A percentile compares a stretch with the other conserved stretches of the same genome.
These are phyloP conservation scores for Agaricus bisporus DNA, from an alignment of 768 basidiomycete genomes.

Conservation along the genomic window DNA sequence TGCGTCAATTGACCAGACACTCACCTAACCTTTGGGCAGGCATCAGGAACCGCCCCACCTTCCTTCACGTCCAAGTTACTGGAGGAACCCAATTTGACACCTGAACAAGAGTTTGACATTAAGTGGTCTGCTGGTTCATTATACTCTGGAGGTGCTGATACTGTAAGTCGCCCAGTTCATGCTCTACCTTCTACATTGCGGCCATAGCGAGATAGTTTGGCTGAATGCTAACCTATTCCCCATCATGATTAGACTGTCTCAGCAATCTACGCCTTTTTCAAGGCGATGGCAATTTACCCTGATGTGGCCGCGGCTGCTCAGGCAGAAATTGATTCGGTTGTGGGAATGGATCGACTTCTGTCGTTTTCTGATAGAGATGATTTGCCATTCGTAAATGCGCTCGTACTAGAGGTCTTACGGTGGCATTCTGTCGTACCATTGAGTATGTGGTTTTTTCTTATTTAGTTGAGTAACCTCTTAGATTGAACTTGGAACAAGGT, in stretches of 20 bases:
- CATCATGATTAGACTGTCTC: conserved; percentile 28
- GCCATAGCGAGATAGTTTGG: neutral
- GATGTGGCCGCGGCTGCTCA: conserved; percentile 33
- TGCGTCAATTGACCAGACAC: neutral
- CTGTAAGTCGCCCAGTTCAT: conserved; percentile 17
- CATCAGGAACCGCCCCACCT: conserved; percentile 24
- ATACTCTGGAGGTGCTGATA: conserved; percentile 42
- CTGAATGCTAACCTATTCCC: neutral
- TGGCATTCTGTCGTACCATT: conserved; percentile 30
- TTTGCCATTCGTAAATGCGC: conserved; percentile 35
- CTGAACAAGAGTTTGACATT: conserved; percentile 29
- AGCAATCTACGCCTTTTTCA: conserved; percentile 31
- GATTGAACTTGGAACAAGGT: conserved; percentile 12
- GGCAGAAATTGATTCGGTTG: conserved; percentile 35
- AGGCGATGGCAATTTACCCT: conserved; percentile 33
- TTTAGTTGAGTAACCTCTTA: neutral
- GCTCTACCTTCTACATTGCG: neutral
- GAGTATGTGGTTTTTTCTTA: conserved; percentile 15
- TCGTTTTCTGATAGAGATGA: conserved; percentile 29
- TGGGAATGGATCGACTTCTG: conserved; percentile 35
- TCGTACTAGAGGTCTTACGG: conserved; percentile 31
- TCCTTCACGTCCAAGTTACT: conserved; percentile 30
- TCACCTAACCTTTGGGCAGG: conserved; percentile 12
- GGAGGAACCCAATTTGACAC: conserved; percentile 21
- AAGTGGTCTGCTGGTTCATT: conserved; percentile 42